Percentiles rank a stretch among this genome's conserved stretches.
phyloP scores from a whole-genome alignment of 2,329 filamentous ascomycete species.

The Fusarium buharicum region DNA sequence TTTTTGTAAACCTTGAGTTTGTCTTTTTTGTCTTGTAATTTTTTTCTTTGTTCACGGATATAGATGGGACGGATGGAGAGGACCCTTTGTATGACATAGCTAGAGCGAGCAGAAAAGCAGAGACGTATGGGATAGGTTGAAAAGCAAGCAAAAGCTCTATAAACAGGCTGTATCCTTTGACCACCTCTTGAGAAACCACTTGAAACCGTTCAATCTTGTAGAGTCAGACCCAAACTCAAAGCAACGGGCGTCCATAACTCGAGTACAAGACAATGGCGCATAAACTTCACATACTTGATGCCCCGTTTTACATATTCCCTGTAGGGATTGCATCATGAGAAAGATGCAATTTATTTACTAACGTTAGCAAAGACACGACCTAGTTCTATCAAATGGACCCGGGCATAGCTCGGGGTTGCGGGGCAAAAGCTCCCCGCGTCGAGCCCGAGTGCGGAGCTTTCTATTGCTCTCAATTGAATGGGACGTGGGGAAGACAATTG shows the following conservation, averaged over 20 bases:
- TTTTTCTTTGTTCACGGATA: constrained; percentile 41
- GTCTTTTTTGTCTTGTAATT: constrained; percentile 37
- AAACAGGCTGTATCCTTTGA: neutral
- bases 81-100: constrained; percentile 41
- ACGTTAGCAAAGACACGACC: neutral
- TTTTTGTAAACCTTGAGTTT: constrained; percentile 36
- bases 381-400: constrained; percentile 12
- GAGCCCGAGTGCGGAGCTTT: constrained; percentile 33
- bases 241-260: neutral
- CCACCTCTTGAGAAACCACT: no score
- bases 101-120: constrained; percentile 39
- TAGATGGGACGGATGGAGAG: constrained; percentile 34
- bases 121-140: constrained; percentile 5
- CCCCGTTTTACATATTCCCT: neutral
- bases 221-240: neutral
- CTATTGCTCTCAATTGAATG: neutral
- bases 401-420: constrained; percentile 33
- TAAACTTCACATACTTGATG: neutral
- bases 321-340: no score
- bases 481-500: constrained; percentile 16
- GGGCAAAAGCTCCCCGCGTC: constrained; percentile 35
- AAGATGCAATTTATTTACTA: no score
- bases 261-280: neutral
- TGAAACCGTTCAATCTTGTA: neutral
- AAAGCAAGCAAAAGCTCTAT: constrained; percentile 14